Conservation (phyloP, 345 rosid species). For the Salix koriyanagi region DNA sequence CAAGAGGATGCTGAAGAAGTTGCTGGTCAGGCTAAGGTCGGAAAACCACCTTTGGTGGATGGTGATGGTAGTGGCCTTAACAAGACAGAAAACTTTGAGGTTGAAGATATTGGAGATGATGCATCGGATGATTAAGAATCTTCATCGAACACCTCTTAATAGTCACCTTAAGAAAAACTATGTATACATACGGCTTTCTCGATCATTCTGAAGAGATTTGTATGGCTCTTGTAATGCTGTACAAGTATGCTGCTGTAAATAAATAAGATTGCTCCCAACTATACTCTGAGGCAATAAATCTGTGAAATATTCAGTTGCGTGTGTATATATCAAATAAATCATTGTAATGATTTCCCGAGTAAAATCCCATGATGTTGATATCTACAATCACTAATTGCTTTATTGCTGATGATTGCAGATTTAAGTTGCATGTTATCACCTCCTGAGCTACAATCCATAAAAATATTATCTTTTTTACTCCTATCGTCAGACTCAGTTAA, state of each 20-base stretch:
- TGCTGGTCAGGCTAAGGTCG: not conserved
- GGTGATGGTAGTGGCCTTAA: not conserved
- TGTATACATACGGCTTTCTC: not conserved
- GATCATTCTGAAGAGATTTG: not conserved
- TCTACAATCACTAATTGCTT: too few relatives aligned
- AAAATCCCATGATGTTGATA: too few relatives aligned
- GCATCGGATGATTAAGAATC: not conserved
- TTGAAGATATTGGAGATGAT: constrained; percentile 1
- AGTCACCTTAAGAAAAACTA: too few relatives aligned
- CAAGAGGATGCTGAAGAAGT: constrained; percentile 16
- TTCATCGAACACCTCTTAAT: not conserved
- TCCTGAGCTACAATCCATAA: too few relatives aligned
- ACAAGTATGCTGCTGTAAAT: not conserved
- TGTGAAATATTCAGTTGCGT: not conserved
- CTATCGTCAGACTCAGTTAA: too few relatives aligned
- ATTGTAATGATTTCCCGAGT: too few relatives aligned
- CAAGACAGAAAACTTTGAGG: not conserved
- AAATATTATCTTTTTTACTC: too few relatives aligned
- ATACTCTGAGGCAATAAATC: not conserved
- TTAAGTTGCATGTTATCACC: too few relatives aligned
- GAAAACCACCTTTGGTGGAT: not conserved
- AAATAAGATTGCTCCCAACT: not conserved
- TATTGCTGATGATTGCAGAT: too few relatives aligned
- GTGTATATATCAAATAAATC: too few relatives aligned
- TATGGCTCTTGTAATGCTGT: not conserved